Evolutionary conservation across 2,329 filamentous ascomycete species (phyloP), one percentile per base, ranked within the genome.

Genomic region (Gaeumannomyces sp.): DNA sequence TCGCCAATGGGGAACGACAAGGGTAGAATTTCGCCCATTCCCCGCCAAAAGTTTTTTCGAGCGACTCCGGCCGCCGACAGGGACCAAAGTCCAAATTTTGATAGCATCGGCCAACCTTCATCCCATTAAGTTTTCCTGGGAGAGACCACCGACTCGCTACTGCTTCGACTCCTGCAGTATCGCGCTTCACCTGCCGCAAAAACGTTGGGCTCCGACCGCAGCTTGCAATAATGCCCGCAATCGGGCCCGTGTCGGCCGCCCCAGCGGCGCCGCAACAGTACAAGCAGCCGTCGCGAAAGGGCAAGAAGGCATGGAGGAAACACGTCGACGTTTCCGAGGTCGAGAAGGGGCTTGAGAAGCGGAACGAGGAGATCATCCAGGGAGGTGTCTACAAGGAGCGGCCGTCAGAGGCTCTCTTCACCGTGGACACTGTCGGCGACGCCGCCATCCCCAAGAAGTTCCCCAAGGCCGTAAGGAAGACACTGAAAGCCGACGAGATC

Each of bases 301-400:
- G 96, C 72, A 98, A 98, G 79, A 98, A 96, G 80, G 94, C 95
- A 38, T 99, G 95, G 95, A 86, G 95, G 74, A 99, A 98, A 77
- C 97, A 99, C 79, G 92, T 99, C 76, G 92, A 99, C 78, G 86
- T 98, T 67, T 89, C 91, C 33, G 89, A 96, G 68, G 86, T 99
- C 31, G 85, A 94, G 72, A 80, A 89, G 64, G 95, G 95, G 67
- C 85, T 99, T 45, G 89, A 93, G 68, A 84, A 90, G 72, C 81
- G 96, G 69, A 92, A 95, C 72, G 90, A 96, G 66, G 91, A 98
- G 80, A 89, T 97, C 67, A 95, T 96, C 70, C 85, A 89, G 81
- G 95, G 95, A 76, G 95, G 94, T 75, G 85, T 97, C 22, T 81
- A 98, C 63, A 84, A 89, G 63, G 95, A 99, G 76, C 92, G 93